Base-by-base conservation (phyloP, 768 basidiomycete species). In the Filobasidium floriforme region DNA sequence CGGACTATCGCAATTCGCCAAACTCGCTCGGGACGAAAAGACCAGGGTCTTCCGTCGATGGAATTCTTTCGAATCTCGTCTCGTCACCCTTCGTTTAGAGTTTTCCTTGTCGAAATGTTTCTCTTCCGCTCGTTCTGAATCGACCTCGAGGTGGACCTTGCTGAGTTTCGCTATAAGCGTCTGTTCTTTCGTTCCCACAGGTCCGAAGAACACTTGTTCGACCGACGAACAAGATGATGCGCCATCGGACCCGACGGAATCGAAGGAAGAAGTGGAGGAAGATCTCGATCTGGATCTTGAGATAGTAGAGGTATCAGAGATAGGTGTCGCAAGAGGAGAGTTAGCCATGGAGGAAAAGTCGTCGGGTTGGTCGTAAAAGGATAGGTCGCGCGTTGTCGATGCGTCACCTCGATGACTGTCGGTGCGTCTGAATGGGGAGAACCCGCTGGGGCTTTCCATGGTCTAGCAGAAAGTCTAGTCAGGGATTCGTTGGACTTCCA, bases 31-130 rank as follows among this genome's bases (percentile, higher is more conserved):
- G n/a, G 18, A 29, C 26, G 62, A 64, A 49, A 68, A 68, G 14
- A 60, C 67, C 44, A 68, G 22, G 0, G 67, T 68, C 49, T 51
- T 60, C 41, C 67, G 63, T 37, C 67, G 19, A 46, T 68, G 59
- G 29, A 68, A 68, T 15, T 68, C 67, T 32, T 52, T 44, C 3
- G 67, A 68, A 59, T 68, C 67, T 54, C 54, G 44, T 41, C 60
- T 65, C 41, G 26, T 41, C 37, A 68, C n/a, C 37, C 62, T 61
- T 12, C 66, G 49, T n/a, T 40, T 60, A 29, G 22, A 49, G 9
- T 60, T 44, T 26, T 49, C n/a, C 37, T n/a, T 46, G 59, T 44
- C 57, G n/a, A 19, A 46, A 3, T 44, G 1, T 57, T 32, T 40
- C 52, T 46, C 52, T 22, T 28, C 7, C n/a, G 1, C 5, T 7